A percentile compares a stretch with the other conserved stretches of the same genome.
phyloP scores from a whole-genome alignment of 177 flowering plant genomes.

The Vitis hybrid region DNA sequence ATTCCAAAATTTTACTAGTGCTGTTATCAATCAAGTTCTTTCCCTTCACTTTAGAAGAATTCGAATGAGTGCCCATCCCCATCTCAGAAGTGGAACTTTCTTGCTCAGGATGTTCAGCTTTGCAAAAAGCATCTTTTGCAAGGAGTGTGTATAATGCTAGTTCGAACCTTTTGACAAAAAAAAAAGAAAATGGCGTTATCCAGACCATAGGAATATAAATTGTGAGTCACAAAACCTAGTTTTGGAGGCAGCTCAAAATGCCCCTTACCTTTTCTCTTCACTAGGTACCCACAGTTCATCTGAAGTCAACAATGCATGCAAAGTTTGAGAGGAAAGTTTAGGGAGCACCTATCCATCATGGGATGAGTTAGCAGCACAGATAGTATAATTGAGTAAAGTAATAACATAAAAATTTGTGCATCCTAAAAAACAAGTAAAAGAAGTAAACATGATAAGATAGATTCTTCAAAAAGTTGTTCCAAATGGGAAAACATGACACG shows the following conservation, averaged over 20 bases:
- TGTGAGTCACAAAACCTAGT: background rate
- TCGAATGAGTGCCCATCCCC: slow-evolving; percentile 30
- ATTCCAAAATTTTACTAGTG: slow-evolving; percentile 33
- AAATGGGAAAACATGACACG: background rate
- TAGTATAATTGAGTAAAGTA: background rate
- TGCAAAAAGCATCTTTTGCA: slow-evolving; percentile 57
- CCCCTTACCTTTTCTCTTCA: slow-evolving; percentile 85
- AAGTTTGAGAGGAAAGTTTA: slow-evolving; percentile 87
- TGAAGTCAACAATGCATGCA: slow-evolving; percentile 84
- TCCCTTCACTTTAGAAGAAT: slow-evolving; percentile 39
- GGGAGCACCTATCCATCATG: slow-evolving; percentile 70
- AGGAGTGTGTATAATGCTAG: slow-evolving; percentile 77
- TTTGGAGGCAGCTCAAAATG: background rate
- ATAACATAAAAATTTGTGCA: background rate
- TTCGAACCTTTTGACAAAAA: slow-evolving; percentile 68
- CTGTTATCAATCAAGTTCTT: slow-evolving; percentile 34
- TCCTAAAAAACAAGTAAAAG: background rate
- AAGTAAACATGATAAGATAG: background rate
- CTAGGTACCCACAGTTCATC: slow-evolving; percentile 92
- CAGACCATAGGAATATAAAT: slow-evolving; percentile 1
- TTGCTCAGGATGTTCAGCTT: slow-evolving; percentile 48
- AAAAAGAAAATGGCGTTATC: slow-evolving; percentile 9
- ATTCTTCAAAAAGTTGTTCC: background rate
- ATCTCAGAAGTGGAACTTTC: slow-evolving; percentile 45
- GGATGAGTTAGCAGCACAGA: background rate